Evolutionary conservation across 164 flowering plant genomes (phyloP), one percentile per base, ranked within the genome.

Genomic region (Vitis labrusca): DNA sequence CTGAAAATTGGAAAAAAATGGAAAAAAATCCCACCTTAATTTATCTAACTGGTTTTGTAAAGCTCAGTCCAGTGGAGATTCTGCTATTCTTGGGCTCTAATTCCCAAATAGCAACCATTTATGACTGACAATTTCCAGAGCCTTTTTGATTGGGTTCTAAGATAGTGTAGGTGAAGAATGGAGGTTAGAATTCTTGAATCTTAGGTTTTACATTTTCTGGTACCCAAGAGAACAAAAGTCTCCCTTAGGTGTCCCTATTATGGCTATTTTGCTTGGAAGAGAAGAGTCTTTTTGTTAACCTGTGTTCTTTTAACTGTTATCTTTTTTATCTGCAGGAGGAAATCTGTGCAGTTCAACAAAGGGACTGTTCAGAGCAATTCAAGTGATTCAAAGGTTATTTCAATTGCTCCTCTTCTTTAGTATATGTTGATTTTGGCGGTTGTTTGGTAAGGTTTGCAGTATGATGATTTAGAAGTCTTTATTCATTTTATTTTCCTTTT

Each of bases 311-410:
- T 14, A 10, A 19, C 29, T 50, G 32, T 53, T 62, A 9, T 11
- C 17, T 10, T n/a, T 50, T 13, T 14, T 53, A 7, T 30, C 29
- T 64, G 23, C 70, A 69, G 73, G 71, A 79, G 77, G 74, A 79
- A 78, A 58, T 71, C 79, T 16, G 66, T 66, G 9, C 69, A 74
- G 12, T 59, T 44, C 63, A 61, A 47, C 12, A 66, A 78, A 60
- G 74, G 68, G 27, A 59, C 44, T 64, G 10, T 10, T 56, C 69
- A 16, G 59, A 23, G n/a, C 8, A 74, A 54, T 70, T 65, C 66
- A 50, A 71, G 50, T 54, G 51, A 30, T 66, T 19, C 62, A 10
- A 78, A 81, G 82, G 83, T 85, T 44, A 37, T 51, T 59, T 47
- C 53, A 27, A 16, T 63, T 68, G 51, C 17, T 62, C 8, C 10